A percentile compares a stretch with the other conserved stretches of the same genome.
Conservation (phyloP, 2,329 filamentous ascomycete species). For the Diaporthe sp. region DNA sequence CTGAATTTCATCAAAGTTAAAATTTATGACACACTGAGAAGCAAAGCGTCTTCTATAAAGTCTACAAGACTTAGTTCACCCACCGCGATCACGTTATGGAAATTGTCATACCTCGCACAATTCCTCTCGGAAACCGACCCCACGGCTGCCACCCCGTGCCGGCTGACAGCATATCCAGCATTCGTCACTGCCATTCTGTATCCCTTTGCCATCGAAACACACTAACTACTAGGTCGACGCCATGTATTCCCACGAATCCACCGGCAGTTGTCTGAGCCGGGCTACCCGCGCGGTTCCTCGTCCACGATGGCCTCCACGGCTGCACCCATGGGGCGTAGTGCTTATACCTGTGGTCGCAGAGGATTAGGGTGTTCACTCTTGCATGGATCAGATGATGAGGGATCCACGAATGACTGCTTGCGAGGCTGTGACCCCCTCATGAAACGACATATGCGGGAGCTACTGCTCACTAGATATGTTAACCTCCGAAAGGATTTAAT, state of each 20-base stretch:
- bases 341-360: not conserved
- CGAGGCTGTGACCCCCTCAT: not conserved
- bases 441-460: not conserved
- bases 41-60: not conserved
- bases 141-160: not conserved
- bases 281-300: too few relatives aligned
- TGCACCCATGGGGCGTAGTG: not conserved
- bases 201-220: not conserved
- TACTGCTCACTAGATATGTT: not conserved
- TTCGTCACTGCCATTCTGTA: not conserved
- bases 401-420: not conserved
- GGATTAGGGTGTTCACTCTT: not conserved
- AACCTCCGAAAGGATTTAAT: not conserved
- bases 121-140: not conserved
- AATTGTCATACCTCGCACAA: not conserved
- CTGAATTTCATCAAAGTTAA: not conserved
- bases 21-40: too few relatives aligned
- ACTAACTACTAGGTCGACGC: not conserved
- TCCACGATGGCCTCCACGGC: not conserved
- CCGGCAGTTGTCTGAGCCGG: not conserved
- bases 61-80: fast-evolving
- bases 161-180: not conserved
- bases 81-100: not conserved
- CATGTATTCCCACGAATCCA: not conserved
- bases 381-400: not conserved